Evolutionary conservation across 2,329 filamentous ascomycete genomes (phyloP).

Genomic region (Aspergillus flavus): DNA sequence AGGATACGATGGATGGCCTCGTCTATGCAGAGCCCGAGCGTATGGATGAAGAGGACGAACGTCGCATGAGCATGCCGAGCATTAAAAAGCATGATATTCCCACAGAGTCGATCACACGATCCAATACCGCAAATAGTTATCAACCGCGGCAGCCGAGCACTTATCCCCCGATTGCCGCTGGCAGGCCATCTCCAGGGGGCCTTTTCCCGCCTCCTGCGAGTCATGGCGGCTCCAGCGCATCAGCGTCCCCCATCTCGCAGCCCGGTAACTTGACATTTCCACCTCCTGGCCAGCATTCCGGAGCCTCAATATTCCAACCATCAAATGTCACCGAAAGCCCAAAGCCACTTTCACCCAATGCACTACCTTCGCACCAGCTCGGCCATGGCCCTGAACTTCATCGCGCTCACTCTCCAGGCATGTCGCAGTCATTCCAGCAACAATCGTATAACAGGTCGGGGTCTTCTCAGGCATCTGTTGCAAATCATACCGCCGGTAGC

Average conservation of each 20-base stretch:
- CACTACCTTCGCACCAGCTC: slow-evolving; percentile 41
- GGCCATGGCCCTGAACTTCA: slow-evolving; percentile 42
- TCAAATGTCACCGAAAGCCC: slow-evolving; percentile 81
- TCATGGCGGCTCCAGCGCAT: slow-evolving; percentile 59
- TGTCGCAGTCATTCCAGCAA: slow-evolving; percentile 47
- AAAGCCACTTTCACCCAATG: slow-evolving; percentile 67
- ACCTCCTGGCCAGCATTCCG: slow-evolving; percentile 42
- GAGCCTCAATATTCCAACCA: slow-evolving; percentile 68
- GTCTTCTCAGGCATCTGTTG: slow-evolving; percentile 22
- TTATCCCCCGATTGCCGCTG: slow-evolving; percentile 71
- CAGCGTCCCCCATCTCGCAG: slow-evolving; percentile 56
- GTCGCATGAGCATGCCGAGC: slow-evolving; percentile 62
- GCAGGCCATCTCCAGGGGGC: slow-evolving; percentile 54
- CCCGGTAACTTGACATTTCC: slow-evolving; percentile 43
- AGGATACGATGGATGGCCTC: slow-evolving; percentile 66
- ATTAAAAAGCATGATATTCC: slow-evolving; percentile 71
- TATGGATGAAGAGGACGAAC: slow-evolving; percentile 54
- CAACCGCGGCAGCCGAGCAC: slow-evolving; percentile 72
- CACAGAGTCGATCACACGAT: slow-evolving; percentile 53
- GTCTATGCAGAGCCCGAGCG: slow-evolving; percentile 58
- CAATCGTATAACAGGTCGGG: slow-evolving; percentile 31
- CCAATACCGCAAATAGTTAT: slow-evolving; percentile 46
- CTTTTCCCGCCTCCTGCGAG: slow-evolving; percentile 66
- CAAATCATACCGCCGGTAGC: slow-evolving; percentile 27
- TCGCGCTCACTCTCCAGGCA: slow-evolving; percentile 46